Evolutionary conservation across 1,284 basidiomycete genomes (phyloP).

Genomic region (Cryptococcus sp.): DNA sequence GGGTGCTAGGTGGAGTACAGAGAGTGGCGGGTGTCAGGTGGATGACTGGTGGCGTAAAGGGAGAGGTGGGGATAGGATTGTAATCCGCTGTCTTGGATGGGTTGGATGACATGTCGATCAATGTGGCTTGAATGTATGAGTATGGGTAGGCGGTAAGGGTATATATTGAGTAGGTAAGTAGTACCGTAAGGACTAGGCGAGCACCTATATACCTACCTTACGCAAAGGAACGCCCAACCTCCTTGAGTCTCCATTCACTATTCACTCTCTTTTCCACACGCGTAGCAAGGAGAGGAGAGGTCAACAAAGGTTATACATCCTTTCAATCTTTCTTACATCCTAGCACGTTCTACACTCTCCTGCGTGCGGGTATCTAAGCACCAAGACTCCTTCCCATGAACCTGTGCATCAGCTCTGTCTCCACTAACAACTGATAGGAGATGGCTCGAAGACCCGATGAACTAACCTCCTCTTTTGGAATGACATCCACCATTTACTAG

Average conservation of each 20-base stretch:
- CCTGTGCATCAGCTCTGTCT: slow-evolving; percentile 5
- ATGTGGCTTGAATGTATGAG: neutral
- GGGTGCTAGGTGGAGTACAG: slow-evolving; percentile 14
- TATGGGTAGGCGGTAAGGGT: no score
- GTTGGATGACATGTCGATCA: neutral
- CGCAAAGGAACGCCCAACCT: no score
- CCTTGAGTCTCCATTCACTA: neutral
- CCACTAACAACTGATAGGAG: neutral
- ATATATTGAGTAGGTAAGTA: no score
- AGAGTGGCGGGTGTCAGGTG: slow-evolving; percentile 11
- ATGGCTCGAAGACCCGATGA: neutral
- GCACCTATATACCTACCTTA: neutral
- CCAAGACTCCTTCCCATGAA: slow-evolving; percentile 30
- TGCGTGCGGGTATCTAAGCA: slow-evolving; percentile 3
- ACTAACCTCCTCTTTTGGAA: slow-evolving; percentile 79
- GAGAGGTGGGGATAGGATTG: neutral
- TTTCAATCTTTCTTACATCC: slow-evolving; percentile 1
- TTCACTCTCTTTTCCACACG: neutral
- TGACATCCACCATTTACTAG: slow-evolving; percentile 99
- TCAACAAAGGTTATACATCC: neutral
- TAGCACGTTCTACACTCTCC: neutral
- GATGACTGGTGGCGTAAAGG: slow-evolving; percentile 1
- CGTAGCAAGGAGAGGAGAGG: no score
- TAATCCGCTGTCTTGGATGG: neutral
- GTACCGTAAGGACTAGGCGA: no score